Evolutionary conservation across 805 yeast species (phyloP), one percentile per base, ranked within the genome.

Genomic region (Wickerhamomyces tratensis): DNA sequence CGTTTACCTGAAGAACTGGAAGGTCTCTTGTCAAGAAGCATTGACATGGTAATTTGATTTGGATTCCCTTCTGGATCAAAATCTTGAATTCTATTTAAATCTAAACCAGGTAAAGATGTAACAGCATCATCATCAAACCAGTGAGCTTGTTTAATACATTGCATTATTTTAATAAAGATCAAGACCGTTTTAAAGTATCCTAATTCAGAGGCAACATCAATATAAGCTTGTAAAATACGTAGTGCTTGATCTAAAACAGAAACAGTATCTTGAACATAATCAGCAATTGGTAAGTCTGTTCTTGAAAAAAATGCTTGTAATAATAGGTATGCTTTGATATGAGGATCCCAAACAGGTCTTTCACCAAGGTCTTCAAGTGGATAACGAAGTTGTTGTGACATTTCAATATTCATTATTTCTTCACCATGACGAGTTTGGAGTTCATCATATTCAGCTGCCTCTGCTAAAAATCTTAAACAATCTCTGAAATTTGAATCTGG

Each of bases 231-330:
- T 42, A 89, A 64, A 48, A 93, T 82, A 74, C 98, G 95, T 55
- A 93, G 68, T 7, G 95, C 79, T 64, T 93, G 98, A 56, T 94
- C 99, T 44, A 93, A 66, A 9, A 93, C 95, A 0, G 97, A 81
- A 12, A 88, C 77, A 0, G 96, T 88, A 41, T 30, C 29, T 57
- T 91, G 98, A 9, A 83, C 71, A 58, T 93, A 93, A 68, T 93
- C 99, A 0, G 95, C 94, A 54, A 93, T 86, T 2, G 98, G 98
- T 39, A 93, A 67, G 45, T 86, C 93, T 6, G 85, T 76, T 46
- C 81, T 78, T 0, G 97, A 86, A 41, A 93, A 82, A 58, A 73
- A 91, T 0, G 97, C 82, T 61, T 93, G 98, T n/a, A 93, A 63
- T 36, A 94, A 71, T 42, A 88, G 72, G 50, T 85, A 89, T 0